Percentiles rank a stretch among this genome's conserved stretches.
Evolutionary conservation across 805 yeast species (phyloP).

Genomic region (Brettanomyces naardenensis): DNA sequence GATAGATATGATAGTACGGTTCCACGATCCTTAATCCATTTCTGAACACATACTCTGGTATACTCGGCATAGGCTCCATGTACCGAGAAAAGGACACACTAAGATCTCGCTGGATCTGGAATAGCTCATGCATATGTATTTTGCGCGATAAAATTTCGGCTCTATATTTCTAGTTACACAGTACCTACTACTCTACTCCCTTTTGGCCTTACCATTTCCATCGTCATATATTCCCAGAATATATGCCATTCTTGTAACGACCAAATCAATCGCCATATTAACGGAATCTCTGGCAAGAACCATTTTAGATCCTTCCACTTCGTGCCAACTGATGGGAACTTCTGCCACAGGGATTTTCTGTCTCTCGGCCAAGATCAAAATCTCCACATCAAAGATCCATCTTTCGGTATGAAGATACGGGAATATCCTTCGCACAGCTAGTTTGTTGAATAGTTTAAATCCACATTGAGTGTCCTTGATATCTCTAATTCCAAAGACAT

Average conservation of each 20-base stretch:
- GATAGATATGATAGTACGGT: conserved; percentile 32
- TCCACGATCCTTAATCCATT: conserved; percentile 32
- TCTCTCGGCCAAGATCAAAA: conserved; percentile 69
- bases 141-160: too few species aligned
- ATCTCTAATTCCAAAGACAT: conserved; percentile 77
- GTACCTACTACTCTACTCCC: too few species aligned
- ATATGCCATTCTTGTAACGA: conserved; percentile 86
- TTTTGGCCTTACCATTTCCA: background rate
- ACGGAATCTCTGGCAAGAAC: conserved; percentile 87
- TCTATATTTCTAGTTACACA: too few species aligned
- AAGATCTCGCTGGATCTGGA: too few species aligned
- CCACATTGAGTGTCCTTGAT: conserved; percentile 97
- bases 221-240: conserved; percentile 66
- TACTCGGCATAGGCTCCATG: background rate
- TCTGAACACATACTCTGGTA: conserved; percentile 15
- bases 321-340: conserved; percentile 92
- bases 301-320: conserved; percentile 90
- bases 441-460: conserved; percentile 79
- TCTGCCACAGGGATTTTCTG: conserved; percentile 64
- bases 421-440: conserved; percentile 58
- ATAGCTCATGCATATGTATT: too few species aligned
- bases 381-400: conserved; percentile 97
- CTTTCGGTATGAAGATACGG: conserved; percentile 94
- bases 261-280: conserved; percentile 88
- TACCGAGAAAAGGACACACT: too few species aligned